Percentiles rank a stretch among this genome's conserved stretches.
Evolutionary conservation across 306 rosid genomes (phyloP).

Genomic region (Medicago arabica): DNA sequence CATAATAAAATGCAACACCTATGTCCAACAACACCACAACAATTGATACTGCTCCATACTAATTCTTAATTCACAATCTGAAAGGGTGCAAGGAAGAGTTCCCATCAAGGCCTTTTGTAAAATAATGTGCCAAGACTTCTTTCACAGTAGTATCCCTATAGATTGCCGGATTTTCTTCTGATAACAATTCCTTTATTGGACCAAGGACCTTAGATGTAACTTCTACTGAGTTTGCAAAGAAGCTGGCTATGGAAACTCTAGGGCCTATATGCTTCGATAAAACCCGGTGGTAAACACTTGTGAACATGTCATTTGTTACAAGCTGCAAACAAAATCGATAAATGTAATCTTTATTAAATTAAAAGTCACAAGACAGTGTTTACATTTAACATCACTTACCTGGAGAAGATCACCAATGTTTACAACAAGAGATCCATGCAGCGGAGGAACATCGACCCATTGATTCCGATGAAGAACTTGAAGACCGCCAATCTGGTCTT

Average conservation of each 20-base stretch:
- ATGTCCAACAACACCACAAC: background rate
- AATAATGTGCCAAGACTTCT: background rate
- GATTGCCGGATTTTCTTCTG: background rate
- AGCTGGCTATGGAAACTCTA: background rate
- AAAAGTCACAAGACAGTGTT: background rate
- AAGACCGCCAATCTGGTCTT: constrained; percentile 60
- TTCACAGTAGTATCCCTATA: background rate
- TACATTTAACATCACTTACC: background rate
- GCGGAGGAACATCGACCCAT: constrained; percentile 20
- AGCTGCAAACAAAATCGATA: background rate
- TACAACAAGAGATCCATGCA: constrained; percentile 40
- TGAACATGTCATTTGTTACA: constrained; percentile 6
- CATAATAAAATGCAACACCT: background rate
- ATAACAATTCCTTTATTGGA: background rate
- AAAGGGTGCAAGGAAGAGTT: background rate
- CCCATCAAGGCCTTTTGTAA: background rate
- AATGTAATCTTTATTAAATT: background rate
- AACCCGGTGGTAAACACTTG: constrained; percentile 3
- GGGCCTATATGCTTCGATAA: background rate
- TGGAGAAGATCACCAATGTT: constrained; percentile 47
- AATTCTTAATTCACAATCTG: background rate
- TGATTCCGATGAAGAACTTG: constrained; percentile 40
- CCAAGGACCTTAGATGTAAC: background rate
- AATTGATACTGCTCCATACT: background rate
- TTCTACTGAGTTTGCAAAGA: background rate